These are phyloP conservation scores for Candida pini DNA, from an alignment of 805 yeast species.

Conservation along the genomic window DNA sequence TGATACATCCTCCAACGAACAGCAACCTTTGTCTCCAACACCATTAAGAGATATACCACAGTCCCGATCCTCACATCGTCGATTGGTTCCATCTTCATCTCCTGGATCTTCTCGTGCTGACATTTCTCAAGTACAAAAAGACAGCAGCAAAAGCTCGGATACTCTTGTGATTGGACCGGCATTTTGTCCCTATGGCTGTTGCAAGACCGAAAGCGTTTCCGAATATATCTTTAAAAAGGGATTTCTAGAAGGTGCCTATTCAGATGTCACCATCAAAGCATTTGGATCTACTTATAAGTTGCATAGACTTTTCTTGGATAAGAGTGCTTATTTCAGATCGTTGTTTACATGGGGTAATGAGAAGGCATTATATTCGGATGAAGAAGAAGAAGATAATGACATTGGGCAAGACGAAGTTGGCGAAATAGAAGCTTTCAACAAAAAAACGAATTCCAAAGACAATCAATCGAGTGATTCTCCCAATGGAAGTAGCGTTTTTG, in stretches of 20 bases:
- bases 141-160: too few species aligned
- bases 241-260: slow-evolving; percentile 39
- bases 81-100: too few species aligned
- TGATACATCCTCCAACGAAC: too few species aligned
- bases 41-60: background rate
- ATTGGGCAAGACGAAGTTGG: slow-evolving; percentile 5
- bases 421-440: slow-evolving; percentile 1
- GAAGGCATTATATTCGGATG: slow-evolving; percentile 2
- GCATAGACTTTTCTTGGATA: slow-evolving; percentile 40
- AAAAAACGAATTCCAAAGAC: background rate
- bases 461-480: too few species aligned
- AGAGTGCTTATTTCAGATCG: slow-evolving; percentile 42
- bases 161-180: too few species aligned
- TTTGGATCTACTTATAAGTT: slow-evolving; percentile 40
- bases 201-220: slow-evolving; percentile 14
- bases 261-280: slow-evolving; percentile 43
- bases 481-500: slow-evolving; percentile 12
- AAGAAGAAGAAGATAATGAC: slow-evolving; percentile 1
- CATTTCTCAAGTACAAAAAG: too few species aligned
- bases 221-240: slow-evolving; percentile 35
- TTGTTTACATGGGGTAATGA: slow-evolving; percentile 40
- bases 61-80: background rate
- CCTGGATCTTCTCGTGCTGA: too few species aligned
- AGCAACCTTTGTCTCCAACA: background rate
- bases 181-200: slow-evolving; percentile 28